Base-by-base conservation (phyloP, 2,329 filamentous ascomycete species). In the Pseudocercospora fijiensis region DNA sequence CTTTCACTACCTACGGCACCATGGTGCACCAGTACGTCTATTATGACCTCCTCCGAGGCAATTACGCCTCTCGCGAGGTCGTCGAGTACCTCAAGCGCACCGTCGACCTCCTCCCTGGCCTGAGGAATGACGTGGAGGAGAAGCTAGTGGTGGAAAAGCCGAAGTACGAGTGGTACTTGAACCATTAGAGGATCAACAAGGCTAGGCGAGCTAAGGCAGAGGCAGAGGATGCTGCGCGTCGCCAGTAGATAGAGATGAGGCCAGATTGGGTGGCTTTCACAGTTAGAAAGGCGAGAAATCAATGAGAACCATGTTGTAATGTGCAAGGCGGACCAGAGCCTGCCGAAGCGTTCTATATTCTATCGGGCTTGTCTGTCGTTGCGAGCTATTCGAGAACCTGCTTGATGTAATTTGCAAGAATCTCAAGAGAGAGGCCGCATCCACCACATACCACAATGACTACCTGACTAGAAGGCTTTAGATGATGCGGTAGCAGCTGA, bases 371-470 rank as follows among this genome's bases (percentile, higher is more conserved):
- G n/a, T n/a, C n/a, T n/a, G n/a, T n/a, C n/a, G n/a, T n/a, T n/a
- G n/a, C n/a, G n/a, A n/a, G n/a, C 37, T 28, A 53, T 0, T 24
- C 26, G 10, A 53, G 24, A 13, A 53, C 20, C 70, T 79, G 75
- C 59, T 75, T 66, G 62, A 79, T 77, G 76, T 81, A 85, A 57
- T 78, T 76, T 16, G 75, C 76, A 63, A 85, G 71, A 77, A 83
- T 82, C 57, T 82, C 79, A 2, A 81, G 74, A 1, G 76, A 82
- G 30, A 85, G 76, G 68, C 82, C 82, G 60, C 78, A 83, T 9
- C 84, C 84, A 1, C 94, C 94, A 73, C 94, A 98, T 6, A 97
- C 87, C 24, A 96, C 83, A 59, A 97, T 81, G 1, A 97, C 92
- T 5, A 97, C 85, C 66, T 90, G 90, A 74, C 86, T 89, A 62